Conservation (phyloP, 176 grass and related monocot genomes). For the Zoysia pacifica region DNA sequence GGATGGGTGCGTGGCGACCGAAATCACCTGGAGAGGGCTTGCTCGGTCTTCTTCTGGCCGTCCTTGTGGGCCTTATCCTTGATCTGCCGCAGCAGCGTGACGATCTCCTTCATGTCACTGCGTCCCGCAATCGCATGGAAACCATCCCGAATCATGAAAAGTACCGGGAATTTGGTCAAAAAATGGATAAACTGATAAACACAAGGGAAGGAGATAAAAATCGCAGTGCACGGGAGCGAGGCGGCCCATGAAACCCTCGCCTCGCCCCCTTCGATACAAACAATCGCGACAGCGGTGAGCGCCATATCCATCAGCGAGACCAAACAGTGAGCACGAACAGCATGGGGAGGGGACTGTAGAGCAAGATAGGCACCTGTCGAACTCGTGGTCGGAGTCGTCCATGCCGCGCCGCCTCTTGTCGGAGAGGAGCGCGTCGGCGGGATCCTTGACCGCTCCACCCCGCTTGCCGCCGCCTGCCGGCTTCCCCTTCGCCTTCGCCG, state of each 20-base stretch:
- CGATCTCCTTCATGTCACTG: slow-evolving; percentile 78
- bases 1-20: slow-evolving; percentile 1
- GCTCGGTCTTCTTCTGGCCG: slow-evolving; percentile 77
- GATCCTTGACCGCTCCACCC: slow-evolving; percentile 32
- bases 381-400: slow-evolving; percentile 42
- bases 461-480: slow-evolving; percentile 39
- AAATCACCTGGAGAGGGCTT: slow-evolving; percentile 73
- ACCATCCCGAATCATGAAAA: slow-evolving; percentile 23
- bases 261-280: not conserved
- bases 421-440: slow-evolving; percentile 38
- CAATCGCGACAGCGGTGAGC: not conserved
- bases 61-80: slow-evolving; percentile 79
- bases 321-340: not conserved
- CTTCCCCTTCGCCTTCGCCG: slow-evolving; percentile 42
- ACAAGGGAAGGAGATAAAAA: not conserved
- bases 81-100: slow-evolving; percentile 63
- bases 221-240: not conserved
- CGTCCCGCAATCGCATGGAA: not conserved
- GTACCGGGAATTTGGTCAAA: not conserved
- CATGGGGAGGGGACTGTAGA: not conserved
- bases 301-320: not conserved
- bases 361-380: slow-evolving; percentile 32
- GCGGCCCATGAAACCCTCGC: not conserved
- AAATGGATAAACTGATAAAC: not conserved
- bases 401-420: slow-evolving; percentile 43